These are phyloP conservation scores for Eutrema yunnanense DNA, from an alignment of 345 rosid species.

Conservation along the genomic window DNA sequence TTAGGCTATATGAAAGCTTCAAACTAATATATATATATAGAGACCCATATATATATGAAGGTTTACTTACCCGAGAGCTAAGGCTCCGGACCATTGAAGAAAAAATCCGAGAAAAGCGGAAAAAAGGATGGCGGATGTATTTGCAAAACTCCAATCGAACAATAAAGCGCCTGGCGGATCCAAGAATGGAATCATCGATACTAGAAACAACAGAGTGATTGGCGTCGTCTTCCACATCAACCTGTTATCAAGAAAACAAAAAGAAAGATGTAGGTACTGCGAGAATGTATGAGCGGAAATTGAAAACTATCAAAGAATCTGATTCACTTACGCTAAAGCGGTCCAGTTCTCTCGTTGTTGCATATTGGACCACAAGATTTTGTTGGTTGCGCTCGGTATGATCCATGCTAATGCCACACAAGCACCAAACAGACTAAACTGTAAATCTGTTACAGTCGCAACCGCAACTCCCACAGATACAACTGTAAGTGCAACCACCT, in stretches of 20 bases:
- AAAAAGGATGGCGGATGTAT: slow-evolving; percentile 50
- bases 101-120: slow-evolving; percentile 90
- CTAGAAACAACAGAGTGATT: slow-evolving; percentile 76
- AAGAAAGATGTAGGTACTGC: not conserved
- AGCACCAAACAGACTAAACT: slow-evolving; percentile 85
- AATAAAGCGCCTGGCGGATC: slow-evolving; percentile 86
- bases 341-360: slow-evolving; percentile 95
- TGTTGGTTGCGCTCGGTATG: slow-evolving; percentile 86
- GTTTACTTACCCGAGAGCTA: slow-evolving; percentile 83
- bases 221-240: slow-evolving; percentile 99
- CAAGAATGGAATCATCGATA: slow-evolving; percentile 74
- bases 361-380: slow-evolving; percentile 89
- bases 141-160: slow-evolving; percentile 59
- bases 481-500: slow-evolving; percentile 72
- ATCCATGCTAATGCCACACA: slow-evolving; percentile 92
- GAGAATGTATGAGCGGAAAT: not conserved
- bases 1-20: not conserved
- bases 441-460: slow-evolving; percentile 93
- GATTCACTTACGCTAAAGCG: slow-evolving; percentile 72
- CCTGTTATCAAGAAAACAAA: slow-evolving; percentile 34
- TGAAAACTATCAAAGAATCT: not conserved
- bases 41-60: not conserved
- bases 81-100: slow-evolving; percentile 98
- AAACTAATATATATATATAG: not conserved
- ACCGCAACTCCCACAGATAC: slow-evolving; percentile 90